Base-by-base conservation (phyloP, 1,284 basidiomycete genomes). In the Trichosporon faecale region DNA sequence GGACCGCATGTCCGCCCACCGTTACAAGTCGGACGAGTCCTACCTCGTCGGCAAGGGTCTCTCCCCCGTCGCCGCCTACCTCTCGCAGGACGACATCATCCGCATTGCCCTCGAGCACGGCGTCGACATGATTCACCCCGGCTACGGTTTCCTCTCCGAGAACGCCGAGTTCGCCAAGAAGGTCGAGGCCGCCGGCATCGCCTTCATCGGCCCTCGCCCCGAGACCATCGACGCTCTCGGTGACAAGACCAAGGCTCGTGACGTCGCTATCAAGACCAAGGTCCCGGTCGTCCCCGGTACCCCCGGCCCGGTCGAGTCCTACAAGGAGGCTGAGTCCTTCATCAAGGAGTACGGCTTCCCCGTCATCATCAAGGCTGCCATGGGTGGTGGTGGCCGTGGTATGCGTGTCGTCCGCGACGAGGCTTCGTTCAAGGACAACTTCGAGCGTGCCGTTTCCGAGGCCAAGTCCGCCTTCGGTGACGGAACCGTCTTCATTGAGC, bases 41-140 rank as follows among this genome's bases (percentile, higher is more conserved):
- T 99, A 98, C 85, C 92, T 95, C 83, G 96, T 99, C 76, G 97
- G 97, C 73, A 94, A 93, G 78, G 96, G 96, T 27, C 85, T 98
- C 70, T 92, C 94, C 16, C 97, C 97, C 49, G 97, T 99, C 66
- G 95, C 88, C 33, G 97, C 97, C 23, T 99, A 99, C 85, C 91
- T 99, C 73, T 91, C 94, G 18, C 95, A 98, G 82, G 94, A 98
- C 76, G 95, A 98, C 80, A 99, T 99, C 84, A 93, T 99, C 84
- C 87, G 90, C 73, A 91, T 95, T 77, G 95, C 95, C 33, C 87
- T 97, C 66, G 95, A 99, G 84, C 94, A 98, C 85, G 94, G 93
- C 52, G 96, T 99, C 52, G 95, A 99, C 83, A 98, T 99, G 96
- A 99, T 99, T 82, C 97, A 98, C 85, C 95, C 95, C 18, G 94